Base-by-base conservation (phyloP, 2,329 filamentous ascomycete genomes). In the Stachybotrys chlorohalonatus region DNA sequence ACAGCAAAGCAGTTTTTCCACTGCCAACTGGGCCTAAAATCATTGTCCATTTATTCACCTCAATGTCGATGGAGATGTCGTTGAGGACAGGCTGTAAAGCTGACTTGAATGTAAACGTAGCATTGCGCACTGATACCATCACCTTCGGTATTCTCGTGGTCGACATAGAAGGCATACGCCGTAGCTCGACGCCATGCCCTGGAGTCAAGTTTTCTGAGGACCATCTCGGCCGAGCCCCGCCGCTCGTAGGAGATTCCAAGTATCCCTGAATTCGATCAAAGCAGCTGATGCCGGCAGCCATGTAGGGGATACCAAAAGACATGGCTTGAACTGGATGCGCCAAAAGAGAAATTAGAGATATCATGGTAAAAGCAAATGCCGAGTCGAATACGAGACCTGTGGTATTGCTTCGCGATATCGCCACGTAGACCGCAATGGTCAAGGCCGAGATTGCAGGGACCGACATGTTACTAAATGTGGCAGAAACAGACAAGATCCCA, bases 401-500 rank as follows among this genome's bases (percentile, higher is more conserved):
- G 13, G 36, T 9, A 5, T 13, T 42, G 36, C 5, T 3, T 13
- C 13, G 36, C 13, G 36, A 9, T 13, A 42, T 13, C 8, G 36
- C 36, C 36, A 42, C 36, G 36, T 42, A 42, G 36, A 42, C 36
- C 8, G 36, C 36, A 9, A 42, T 13, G 36, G 36, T 42, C 36
- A 42, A 13, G 36, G 36, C 13, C 9, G 36, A 42, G 36, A 42
- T 42, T 9, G 36, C 36, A 9, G 36, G 36, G 36, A 42, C 13
- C 9, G 36, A 42, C 36, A 42, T 42, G 36, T 42, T 42, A 13
- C 36, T 42, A 13, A 42, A 9, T 13, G 64, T 36, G 7, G 67
- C 68, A 0, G 60, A 52, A 7, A 62, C n/a, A 8, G 66, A 57
- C 1, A 65, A 31, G 16, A 72, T 52, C 39, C 58, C 51, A 2